These are phyloP conservation scores for Besnoitia besnoiti DNA, from an alignment of 169 alveolate genomes.

Conservation along the genomic window DNA sequence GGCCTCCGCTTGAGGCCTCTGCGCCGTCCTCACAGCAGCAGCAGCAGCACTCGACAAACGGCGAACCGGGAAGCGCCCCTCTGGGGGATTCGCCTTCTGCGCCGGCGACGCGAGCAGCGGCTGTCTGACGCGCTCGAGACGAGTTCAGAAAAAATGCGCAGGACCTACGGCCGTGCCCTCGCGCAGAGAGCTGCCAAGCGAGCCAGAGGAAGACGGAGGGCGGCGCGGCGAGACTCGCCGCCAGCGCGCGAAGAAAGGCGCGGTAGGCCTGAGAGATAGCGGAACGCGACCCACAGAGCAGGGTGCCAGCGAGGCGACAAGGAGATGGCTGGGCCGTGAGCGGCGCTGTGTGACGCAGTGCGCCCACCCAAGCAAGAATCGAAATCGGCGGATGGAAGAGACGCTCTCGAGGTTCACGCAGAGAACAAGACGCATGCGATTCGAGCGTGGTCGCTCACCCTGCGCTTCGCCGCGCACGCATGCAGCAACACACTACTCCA, in stretches of 20 bases:
- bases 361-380: too few relatives aligned
- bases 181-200: neutral
- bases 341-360: too few relatives aligned
- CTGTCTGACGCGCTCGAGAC: neutral
- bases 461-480: too few relatives aligned
- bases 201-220: conserved; percentile 24
- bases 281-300: neutral
- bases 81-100: neutral
- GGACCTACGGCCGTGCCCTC: neutral
- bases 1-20: neutral
- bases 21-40: neutral
- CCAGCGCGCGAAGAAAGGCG: neutral
- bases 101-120: neutral
- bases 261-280: neutral
- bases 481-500: too few relatives aligned
- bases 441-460: too few relatives aligned
- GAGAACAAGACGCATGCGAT: too few relatives aligned
- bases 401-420: neutral
- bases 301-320: too few relatives aligned
- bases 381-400: too few relatives aligned
- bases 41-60: too few relatives aligned
- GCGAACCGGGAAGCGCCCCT: too few relatives aligned
- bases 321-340: too few relatives aligned
- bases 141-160: neutral
- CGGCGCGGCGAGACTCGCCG: neutral